Evolutionary conservation across 2,329 filamentous ascomycete species (phyloP).

Genomic region (Diaporthe sp.): DNA sequence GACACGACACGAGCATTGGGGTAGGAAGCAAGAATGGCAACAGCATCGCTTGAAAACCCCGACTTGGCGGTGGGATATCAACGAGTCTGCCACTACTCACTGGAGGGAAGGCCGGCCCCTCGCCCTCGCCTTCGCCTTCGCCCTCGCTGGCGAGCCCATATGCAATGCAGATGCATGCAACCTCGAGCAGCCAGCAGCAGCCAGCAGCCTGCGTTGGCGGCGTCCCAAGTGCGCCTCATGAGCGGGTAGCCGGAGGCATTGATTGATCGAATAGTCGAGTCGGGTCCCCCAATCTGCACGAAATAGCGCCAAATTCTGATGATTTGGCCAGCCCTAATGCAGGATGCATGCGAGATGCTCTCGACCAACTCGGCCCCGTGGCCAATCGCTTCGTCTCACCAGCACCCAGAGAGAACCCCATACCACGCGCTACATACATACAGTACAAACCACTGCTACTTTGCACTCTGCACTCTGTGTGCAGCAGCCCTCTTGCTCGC

Average conservation of each 20-base stretch:
- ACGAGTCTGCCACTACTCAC: background rate
- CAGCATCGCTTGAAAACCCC: background rate
- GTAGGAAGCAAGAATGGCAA: background rate
- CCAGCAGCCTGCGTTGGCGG: slow-evolving; percentile 13
- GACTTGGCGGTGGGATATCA: slow-evolving; percentile 1
- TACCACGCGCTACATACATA: slow-evolving; percentile 16
- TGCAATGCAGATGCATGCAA: background rate
- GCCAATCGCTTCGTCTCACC: slow-evolving; percentile 24
- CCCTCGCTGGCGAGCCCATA: background rate
- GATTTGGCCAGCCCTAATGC: slow-evolving; percentile 32
- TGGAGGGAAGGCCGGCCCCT: background rate
- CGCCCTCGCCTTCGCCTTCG: background rate
- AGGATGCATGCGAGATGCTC: slow-evolving; percentile 30
- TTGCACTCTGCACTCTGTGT: background rate
- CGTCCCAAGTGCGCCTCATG: slow-evolving; percentile 19
- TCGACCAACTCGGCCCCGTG: slow-evolving; percentile 14
- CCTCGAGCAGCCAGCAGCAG: background rate
- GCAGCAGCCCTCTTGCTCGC: background rate
- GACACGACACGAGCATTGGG: background rate
- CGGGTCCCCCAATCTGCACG: slow-evolving; percentile 21
- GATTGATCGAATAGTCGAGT: slow-evolving; percentile 32
- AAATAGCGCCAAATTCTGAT: slow-evolving; percentile 31
- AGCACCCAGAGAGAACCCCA: background rate
- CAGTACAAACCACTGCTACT: background rate
- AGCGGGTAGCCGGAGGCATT: slow-evolving; percentile 29